Evolutionary conservation across 352 stramenopile species (phyloP).

Genomic region (Pythium volutum): DNA sequence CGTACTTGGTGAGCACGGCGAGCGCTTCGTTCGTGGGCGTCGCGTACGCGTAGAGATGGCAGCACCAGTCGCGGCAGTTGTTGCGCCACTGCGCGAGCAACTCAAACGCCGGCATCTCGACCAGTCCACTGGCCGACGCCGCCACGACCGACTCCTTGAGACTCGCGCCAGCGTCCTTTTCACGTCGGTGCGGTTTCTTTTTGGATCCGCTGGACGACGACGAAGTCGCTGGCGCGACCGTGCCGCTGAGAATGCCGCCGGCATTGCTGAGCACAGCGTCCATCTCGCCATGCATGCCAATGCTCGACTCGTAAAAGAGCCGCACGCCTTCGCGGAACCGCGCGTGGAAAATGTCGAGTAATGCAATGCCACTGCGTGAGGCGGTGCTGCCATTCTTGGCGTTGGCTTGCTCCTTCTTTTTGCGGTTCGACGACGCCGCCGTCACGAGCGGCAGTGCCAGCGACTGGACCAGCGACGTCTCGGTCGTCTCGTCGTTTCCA

Average conservation of each 20-base stretch:
- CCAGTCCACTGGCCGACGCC: constrained; percentile 10
- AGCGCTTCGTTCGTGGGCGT: constrained; percentile 60
- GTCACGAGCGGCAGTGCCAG: constrained; percentile 35
- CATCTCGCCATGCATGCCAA: constrained; percentile 81
- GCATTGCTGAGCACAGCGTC: constrained; percentile 52
- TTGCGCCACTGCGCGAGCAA: constrained; percentile 72
- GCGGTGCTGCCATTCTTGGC: neutral
- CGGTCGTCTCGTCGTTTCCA: too few relatives aligned
- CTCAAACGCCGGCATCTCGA: constrained; percentile 60
- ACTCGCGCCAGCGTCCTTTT: constrained; percentile 13
- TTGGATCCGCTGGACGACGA: constrained; percentile 43
- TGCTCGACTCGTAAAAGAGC: constrained; percentile 74
- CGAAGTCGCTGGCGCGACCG: constrained; percentile 13
- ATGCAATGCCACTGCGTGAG: constrained; percentile 30
- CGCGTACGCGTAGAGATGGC: constrained; percentile 69
- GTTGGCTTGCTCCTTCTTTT: constrained; percentile 22
- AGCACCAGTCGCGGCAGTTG: constrained; percentile 76
- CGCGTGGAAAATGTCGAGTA: constrained; percentile 60
- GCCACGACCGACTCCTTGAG: constrained; percentile 13
- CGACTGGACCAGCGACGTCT: constrained; percentile 29
- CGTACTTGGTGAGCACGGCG: constrained; percentile 41
- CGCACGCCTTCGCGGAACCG: constrained; percentile 64
- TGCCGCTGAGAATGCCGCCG: constrained; percentile 24
- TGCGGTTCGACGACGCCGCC: constrained; percentile 2
- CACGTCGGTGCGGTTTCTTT: constrained; percentile 24